A percentile compares a stretch with the other conserved stretches of the same genome.
phyloP scores from a whole-genome alignment of 2,329 filamentous ascomycete genomes.

The Simplicillium aogashimaense region DNA sequence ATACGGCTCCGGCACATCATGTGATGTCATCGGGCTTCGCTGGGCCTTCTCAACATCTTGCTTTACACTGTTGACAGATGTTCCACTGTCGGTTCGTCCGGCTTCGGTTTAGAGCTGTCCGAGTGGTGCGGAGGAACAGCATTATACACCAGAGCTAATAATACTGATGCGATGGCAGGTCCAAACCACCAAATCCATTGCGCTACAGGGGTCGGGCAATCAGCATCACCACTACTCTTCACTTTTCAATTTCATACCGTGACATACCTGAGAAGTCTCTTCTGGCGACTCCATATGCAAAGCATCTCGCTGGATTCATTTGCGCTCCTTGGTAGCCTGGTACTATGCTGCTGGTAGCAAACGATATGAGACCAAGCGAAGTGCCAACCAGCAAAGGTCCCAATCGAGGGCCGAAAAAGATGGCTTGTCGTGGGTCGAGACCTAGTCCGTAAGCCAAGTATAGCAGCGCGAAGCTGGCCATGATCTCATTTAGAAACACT shows the following conservation, averaged over 20 bases:
- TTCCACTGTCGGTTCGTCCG: no score
- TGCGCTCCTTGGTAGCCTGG: constrained; percentile 30
- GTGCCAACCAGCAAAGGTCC: constrained; percentile 37
- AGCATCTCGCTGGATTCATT: constrained; percentile 33
- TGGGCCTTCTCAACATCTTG: no score
- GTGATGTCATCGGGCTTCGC: no score
- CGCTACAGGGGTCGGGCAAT: constrained; percentile 10
- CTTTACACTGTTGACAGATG: no score
- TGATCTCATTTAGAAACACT: constrained; percentile 36
- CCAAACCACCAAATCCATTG: constrained; percentile 29
- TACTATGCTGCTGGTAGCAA: constrained; percentile 25
- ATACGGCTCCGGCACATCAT: no score
- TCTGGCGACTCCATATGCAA: constrained; percentile 30
- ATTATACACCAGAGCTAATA: constrained; percentile 17
- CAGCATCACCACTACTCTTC: no score
- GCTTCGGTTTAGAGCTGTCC: no score
- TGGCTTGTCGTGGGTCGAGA: constrained; percentile 39
- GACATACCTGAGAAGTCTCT: constrained; percentile 12
- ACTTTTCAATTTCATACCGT: background rate
- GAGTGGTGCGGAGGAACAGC: constrained; percentile 18
- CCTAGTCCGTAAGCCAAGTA: constrained; percentile 42
- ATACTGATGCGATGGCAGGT: constrained; percentile 16
- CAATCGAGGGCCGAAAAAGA: constrained; percentile 36
- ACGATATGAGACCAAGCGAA: constrained; percentile 22
- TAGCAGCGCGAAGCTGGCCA: constrained; percentile 19